Base-by-base conservation (phyloP, 2,329 filamentous ascomycete species). In the Cryoendolithus antarcticus region DNA sequence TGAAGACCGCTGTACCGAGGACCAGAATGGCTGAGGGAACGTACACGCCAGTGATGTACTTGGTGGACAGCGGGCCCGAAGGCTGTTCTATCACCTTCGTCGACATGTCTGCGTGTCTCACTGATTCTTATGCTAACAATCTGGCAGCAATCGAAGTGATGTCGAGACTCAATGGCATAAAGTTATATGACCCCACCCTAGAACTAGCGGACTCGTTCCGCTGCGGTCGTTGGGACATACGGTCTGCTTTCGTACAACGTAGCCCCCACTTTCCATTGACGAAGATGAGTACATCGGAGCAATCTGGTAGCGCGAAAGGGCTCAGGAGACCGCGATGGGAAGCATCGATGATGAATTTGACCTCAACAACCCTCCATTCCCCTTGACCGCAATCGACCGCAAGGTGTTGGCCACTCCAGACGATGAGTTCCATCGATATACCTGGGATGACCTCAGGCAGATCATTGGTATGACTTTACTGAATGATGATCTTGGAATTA, bases 1-100 rank as follows among this genome's bases (percentile, higher is more conserved):
- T 93, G 52, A 86, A 69, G 54, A 93, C 80, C 46, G 76, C 70
- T 32, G 77, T 80, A 52, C 85, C 86, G 38, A 86, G 62, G 44
- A 95, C 67, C 44, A 94, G 65, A 29, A 94, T 73, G 43, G 72
- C 76, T n/a, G 79, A 80, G 46, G 88, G 86, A 55, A 93, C 80
- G 61, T 89, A 86, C 53, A 93, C 75, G 57, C 82, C 83, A 62
- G 86, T 77, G 57, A 89, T 64, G 57, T 81, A 85, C 54, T 77
- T 70, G 49, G 71, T 70, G 47, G 78, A 71, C 35, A 71, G 52
- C 36, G 66, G 53, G n/a, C 66, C 62, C 2, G 47, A 48, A 19
- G 52, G 48, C 44, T 55, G 57, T 10, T 43, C 32, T 6, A 46
- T 46, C 32, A 44, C 13, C 30, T 38, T 34, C 32, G 39, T 24